Evolutionary conservation across 441 rosid genomes (phyloP), one percentile per base, ranked within the genome.

Genomic region (Populus tomentosa): DNA sequence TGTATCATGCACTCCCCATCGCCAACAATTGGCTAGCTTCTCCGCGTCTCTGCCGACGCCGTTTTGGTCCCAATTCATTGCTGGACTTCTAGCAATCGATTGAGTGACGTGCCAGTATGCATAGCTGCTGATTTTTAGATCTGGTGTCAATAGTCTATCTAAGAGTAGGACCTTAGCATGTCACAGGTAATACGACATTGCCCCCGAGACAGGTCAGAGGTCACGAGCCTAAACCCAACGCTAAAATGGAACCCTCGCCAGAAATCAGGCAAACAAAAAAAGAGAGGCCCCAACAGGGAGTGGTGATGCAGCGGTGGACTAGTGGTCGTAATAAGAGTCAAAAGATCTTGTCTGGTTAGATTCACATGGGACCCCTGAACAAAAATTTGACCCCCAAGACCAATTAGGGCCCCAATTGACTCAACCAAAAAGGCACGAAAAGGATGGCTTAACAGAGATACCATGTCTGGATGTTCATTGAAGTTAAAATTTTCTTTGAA

Each of bases 321-420:
- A 42, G 36, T 36, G 11, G 61, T 36, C 59, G 69, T 9, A 24
- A 11, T 62, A 23, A 6, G 69, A 68, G 79, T 83, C 80, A 75
- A 77, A 69, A 65, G 66, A 9, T 35, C 20, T 6, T 5, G 75
- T 65, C 71, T 77, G 69, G 76, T 77, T 82, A 28, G 80, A 66
- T 69, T 83, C 85, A 81, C 85, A 72, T 78, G 86, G 82, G 65
- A 72, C 74, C 79, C 76, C 71, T 74, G 82, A 78, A 28, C 74
- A 11, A n/a, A 62, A 3, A 64, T 63, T 68, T 40, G 81, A 71
- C 73, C 67, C 33, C 6, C 6, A 10, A 18, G 10, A 68, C 42
- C 38, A 46, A 6, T 21, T 3, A 6, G 26, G 14, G 32, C 59
- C 77, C 69, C 64, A 21, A 35, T 67, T 10, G 9, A 28, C 59